Evolutionary conservation across 805 yeast species (phyloP).

Genomic region (Debaryomyces hansenii): DNA sequence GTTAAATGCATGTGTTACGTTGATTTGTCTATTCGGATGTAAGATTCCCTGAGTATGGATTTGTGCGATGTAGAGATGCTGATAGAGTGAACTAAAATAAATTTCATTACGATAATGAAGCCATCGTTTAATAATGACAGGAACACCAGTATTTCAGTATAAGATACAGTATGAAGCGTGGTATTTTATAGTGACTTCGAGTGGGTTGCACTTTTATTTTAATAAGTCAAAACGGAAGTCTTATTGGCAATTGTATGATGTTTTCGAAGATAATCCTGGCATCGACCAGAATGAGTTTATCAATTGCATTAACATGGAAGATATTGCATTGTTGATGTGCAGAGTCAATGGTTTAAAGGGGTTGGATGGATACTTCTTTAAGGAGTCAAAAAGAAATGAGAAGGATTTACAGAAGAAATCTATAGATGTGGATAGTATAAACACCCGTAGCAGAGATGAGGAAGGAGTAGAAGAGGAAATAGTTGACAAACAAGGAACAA

Average conservation of each 20-base stretch:
- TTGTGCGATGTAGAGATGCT: no score
- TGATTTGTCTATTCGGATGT: background rate
- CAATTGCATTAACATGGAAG: conserved; percentile 26
- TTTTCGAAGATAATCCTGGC: conserved; percentile 14
- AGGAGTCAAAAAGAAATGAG: conserved; percentile 8
- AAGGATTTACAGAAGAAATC: background rate
- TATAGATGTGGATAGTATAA: background rate
- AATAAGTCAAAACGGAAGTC: conserved; percentile 18
- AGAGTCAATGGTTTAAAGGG: conserved; percentile 20
- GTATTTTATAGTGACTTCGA: conserved; percentile 28
- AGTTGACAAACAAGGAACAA: background rate
- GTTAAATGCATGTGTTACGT: background rate
- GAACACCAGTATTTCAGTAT: conserved; percentile 18
- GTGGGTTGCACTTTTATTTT: conserved; percentile 31
- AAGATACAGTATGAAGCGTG: conserved; percentile 20
- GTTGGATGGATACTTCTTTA: conserved; percentile 1
- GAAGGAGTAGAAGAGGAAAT: background rate
- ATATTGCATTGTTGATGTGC: conserved; percentile 28
- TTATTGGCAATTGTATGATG: conserved; percentile 35
- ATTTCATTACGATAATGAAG: no score
- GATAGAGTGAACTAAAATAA: no score
- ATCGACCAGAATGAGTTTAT: conserved; percentile 22
- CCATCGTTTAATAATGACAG: conserved; percentile 1
- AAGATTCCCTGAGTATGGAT: background rate
- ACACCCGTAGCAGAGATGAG: background rate